Percentiles rank a stretch among this genome's conserved stretches.
phyloP scores from a whole-genome alignment of 768 basidiomycete species.

The Galerina marginata region DNA sequence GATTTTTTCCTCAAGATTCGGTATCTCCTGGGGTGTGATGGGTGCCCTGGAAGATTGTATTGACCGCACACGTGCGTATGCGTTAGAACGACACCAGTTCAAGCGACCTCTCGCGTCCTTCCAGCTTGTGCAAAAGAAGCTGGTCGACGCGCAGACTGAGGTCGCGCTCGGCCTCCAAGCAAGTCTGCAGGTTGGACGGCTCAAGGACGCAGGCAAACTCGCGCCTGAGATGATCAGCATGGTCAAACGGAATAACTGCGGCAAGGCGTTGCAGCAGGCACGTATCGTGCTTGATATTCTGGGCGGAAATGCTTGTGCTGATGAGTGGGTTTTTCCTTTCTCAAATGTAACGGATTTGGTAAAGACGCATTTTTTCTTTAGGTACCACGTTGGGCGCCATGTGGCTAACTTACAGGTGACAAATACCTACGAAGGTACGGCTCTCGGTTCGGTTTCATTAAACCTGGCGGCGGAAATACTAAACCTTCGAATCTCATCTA shows the following conservation, averaged over 20 bases:
- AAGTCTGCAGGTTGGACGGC: conserved; percentile 79
- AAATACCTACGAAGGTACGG: conserved; percentile 89
- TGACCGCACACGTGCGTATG: conserved; percentile 75
- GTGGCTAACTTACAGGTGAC: conserved; percentile 95
- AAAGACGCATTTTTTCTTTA: conserved; percentile 30
- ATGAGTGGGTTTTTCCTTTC: conserved; percentile 70
- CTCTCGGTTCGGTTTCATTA: conserved; percentile 1
- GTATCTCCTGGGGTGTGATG: conserved; percentile 96
- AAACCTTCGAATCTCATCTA: conserved; percentile 24
- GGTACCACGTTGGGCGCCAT: conserved; percentile 94
- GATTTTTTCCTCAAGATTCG: conserved; percentile 52
- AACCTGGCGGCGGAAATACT: not conserved
- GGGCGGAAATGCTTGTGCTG: conserved; percentile 91
- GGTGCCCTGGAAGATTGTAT: conserved; percentile 95
- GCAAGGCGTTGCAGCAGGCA: conserved; percentile 86
- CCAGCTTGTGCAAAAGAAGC: conserved; percentile 98
- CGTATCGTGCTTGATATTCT: conserved; percentile 86
- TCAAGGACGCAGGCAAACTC: conserved; percentile 77
- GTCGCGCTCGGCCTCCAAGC: conserved; percentile 78
- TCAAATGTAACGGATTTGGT: not conserved
- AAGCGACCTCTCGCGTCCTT: conserved; percentile 88
- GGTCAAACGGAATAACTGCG: conserved; percentile 95
- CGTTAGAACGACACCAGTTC: conserved; percentile 91
- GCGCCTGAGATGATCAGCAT: conserved; percentile 95
- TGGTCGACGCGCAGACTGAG: conserved; percentile 92